phyloP scores from a whole-genome alignment of 108 stramenopile species.

The Poteriospumella lacustris region DNA sequence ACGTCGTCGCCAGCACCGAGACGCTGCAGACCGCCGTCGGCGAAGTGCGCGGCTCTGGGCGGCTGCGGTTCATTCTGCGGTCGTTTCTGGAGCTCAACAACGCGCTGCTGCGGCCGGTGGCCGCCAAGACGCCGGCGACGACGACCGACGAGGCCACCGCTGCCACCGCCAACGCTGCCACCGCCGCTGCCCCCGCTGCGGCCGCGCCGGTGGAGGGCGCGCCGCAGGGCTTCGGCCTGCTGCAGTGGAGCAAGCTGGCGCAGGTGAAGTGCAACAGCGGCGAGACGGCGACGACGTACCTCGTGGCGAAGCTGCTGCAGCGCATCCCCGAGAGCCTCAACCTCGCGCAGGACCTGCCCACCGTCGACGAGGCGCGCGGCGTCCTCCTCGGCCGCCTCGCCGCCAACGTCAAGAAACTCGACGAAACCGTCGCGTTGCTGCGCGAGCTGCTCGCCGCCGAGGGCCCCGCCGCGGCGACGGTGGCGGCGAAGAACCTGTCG shows the following conservation, averaged over 20 bases:
- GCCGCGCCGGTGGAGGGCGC: background rate
- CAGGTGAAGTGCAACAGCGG: conserved; percentile 20
- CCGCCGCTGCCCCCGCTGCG: background rate
- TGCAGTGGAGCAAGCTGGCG: background rate
- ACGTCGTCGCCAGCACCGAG: background rate
- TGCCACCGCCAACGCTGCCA: background rate
- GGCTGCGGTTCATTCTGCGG: background rate
- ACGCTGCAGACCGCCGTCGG: background rate
- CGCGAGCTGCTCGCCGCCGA: background rate
- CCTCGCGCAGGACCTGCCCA: background rate
- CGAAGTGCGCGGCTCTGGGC: background rate
- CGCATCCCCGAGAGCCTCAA: background rate
- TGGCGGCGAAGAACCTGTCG: too few relatives aligned
- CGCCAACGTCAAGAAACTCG: background rate
- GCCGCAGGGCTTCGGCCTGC: background rate
- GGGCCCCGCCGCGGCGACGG: too few relatives aligned
- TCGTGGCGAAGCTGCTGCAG: background rate
- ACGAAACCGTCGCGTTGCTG: background rate
- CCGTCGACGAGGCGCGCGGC: background rate
- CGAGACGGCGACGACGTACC: background rate
- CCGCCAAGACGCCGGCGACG: background rate
- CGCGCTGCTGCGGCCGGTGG: background rate
- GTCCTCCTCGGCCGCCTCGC: background rate
- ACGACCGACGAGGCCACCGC: background rate
- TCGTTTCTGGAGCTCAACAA: conserved; percentile 4